Evolutionary conservation across 2,329 filamentous ascomycete genomes (phyloP).

Genomic region (Cladosporium austrohemisphaericum): DNA sequence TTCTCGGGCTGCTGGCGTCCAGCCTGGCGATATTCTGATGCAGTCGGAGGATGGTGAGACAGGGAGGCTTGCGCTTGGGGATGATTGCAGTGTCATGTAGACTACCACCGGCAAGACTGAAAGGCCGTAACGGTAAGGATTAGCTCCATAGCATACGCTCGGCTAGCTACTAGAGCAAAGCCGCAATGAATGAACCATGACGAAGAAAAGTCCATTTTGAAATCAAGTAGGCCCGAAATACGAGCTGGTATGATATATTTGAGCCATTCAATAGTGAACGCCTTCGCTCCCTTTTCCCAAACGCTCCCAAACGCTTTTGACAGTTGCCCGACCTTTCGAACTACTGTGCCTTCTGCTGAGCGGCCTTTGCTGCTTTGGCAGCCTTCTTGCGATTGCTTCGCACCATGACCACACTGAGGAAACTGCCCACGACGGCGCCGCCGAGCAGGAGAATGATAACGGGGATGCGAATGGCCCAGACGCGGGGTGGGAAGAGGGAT

Average conservation of each 20-base stretch:
- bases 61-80: slow-evolving; percentile 21
- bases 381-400: slow-evolving; percentile 97
- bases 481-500: slow-evolving; percentile 90
- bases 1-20: slow-evolving; percentile 16
- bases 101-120: too few relatives aligned
- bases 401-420: slow-evolving; percentile 97
- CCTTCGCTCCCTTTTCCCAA: too few relatives aligned
- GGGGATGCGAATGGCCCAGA: slow-evolving; percentile 98
- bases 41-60: slow-evolving; percentile 10
- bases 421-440: slow-evolving; percentile 90
- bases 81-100: slow-evolving; percentile 29
- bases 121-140: too few relatives aligned
- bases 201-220: too few relatives aligned
- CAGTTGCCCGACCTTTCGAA: too few relatives aligned
- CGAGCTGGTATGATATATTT: too few relatives aligned
- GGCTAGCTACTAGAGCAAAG: too few relatives aligned
- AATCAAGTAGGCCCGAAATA: too few relatives aligned
- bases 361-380: slow-evolving; percentile 84
- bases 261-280: too few relatives aligned
- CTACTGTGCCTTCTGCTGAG: slow-evolving; percentile 57
- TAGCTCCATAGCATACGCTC: too few relatives aligned
- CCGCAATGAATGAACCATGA: too few relatives aligned
- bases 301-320: too few relatives aligned
- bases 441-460: slow-evolving; percentile 92
- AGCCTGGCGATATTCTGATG: slow-evolving; percentile 13